Conservation (phyloP, 2,329 filamentous ascomycete species). For the Talaromyces funiculosus region DNA sequence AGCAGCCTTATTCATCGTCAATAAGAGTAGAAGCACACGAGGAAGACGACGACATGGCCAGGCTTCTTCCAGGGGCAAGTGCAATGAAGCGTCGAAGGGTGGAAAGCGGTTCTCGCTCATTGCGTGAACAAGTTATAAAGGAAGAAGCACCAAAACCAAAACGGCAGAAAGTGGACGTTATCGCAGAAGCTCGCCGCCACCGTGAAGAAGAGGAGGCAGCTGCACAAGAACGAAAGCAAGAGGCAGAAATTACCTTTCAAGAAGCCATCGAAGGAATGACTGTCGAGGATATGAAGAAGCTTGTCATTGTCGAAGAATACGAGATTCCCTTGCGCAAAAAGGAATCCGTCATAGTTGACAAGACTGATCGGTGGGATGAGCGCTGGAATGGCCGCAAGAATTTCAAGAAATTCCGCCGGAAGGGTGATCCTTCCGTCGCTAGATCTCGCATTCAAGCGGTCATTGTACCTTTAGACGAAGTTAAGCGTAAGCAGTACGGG, state of each 20-base stretch:
- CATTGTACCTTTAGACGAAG: conserved; percentile 68
- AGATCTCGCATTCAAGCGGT: conserved; percentile 48
- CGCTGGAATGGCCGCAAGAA: conserved; percentile 93
- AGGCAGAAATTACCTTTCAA: conserved; percentile 61
- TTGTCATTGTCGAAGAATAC: conserved; percentile 74
- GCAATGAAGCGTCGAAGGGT: conserved; percentile 73
- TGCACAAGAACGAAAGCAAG: conserved; percentile 51
- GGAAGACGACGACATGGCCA: conserved; percentile 58
- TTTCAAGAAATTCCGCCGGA: conserved; percentile 73
- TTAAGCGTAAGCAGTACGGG: conserved; percentile 64
- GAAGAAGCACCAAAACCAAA: conserved; percentile 41
- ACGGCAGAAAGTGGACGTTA: conserved; percentile 60
- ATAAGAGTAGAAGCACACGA: background rate
- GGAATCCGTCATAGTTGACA: conserved; percentile 32
- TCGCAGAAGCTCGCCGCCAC: conserved; percentile 55
- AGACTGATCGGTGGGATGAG: conserved; percentile 69
- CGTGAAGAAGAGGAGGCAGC: conserved; percentile 50
- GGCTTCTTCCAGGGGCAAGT: conserved; percentile 69
- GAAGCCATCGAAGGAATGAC: conserved; percentile 59
- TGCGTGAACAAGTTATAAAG: conserved; percentile 25
- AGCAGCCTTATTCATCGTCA: conserved; percentile 16
- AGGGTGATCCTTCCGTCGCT: conserved; percentile 27
- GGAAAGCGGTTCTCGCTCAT: conserved; percentile 49
- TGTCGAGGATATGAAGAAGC: conserved; percentile 63
- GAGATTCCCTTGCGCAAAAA: conserved; percentile 46